Evolutionary conservation across 2,329 filamentous ascomycete species (phyloP), one percentile per base, ranked within the genome.

Genomic region (Nemania sp.): DNA sequence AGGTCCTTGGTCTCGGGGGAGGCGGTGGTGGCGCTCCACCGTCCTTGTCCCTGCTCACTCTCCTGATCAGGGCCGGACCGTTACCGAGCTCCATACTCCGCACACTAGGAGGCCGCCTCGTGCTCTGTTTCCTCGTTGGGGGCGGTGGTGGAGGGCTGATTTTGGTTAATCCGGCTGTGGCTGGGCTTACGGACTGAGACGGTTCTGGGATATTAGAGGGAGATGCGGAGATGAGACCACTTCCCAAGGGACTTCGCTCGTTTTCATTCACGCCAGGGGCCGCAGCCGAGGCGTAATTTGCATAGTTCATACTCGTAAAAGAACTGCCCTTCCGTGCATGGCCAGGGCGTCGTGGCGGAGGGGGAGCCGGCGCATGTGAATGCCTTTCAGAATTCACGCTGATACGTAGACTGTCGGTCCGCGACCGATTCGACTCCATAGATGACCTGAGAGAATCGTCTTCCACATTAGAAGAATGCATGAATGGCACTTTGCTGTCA

Each of bases 271-370:
- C 23, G 36, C 40, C 56, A 5, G 52, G 62, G 40, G 54, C 64
- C 23, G 56, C 54, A 8, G 51, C 39, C 14, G 62, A 52, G 12
- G 59, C 36, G 17, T 62, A 62, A 30, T 53, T 65, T 3, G 64
- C 60, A 36, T 68, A 69, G 31, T 66, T 73, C n/a, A 72, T 66
- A 14, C 55, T 61, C 11, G 59, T 46, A 30, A 61, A 61, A 19
- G 63, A 66, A 49, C 65, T 69, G 2, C 54, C 59, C 31, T 68
- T 64, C 39, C 67, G 62, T 22, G 60, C 65, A 41, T 74, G 72
- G 26, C 71, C 71, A 6, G 75, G 76, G 24, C 82, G 75, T 39
- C 81, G 74, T 7, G 82, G 80, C 1, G 82, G 81, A 15, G 82
- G 81, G 14, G 82, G 81, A 7, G 77, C 75, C 0, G 80, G 81